Evolutionary conservation across 495 filamentous ascomycete genomes (phyloP), one percentile per base, ranked within the genome.

Genomic region (Podospora didyma): DNA sequence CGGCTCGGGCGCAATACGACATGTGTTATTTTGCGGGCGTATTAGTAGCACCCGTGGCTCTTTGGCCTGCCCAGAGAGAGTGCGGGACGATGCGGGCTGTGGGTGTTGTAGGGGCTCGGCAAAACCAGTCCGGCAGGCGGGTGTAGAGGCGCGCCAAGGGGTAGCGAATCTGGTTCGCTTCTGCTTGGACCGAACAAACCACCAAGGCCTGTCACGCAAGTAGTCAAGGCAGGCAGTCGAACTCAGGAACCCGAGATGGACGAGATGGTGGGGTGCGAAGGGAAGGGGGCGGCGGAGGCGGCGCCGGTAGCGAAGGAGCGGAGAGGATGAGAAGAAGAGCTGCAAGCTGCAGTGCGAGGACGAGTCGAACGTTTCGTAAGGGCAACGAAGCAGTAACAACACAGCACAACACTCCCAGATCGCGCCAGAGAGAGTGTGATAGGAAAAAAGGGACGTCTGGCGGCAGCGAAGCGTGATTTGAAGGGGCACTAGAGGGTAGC

Each of bases 31-130:
- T 56, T 57, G 51, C 57, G 67, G 65, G 23, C 60, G 41, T 70
- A 60, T 63, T 63, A 67, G 68, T 67, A 62, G 59, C 62, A 51
- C 42, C 58, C 57, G 63, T 61, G 51, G 59, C 41, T 56, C 53
- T 53, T 51, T 56, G 53, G 53, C 59, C 56, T 52, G 57, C 34
- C 31, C 47, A 59, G 56, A 51, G 46, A 49, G 53, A 14, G 19
- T 54, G 53, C 41, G 51, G 31, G 42, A 49, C 45, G 46, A 51
- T 52, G 54, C 46, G 49, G 62, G 20, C 35, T 61, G 63, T 34
- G 54, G 56, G 45, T 61, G 53, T 57, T 41, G 51, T 58, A 39
- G 49, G 57, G 35, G 22, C 56, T 56, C 59, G 64, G 62, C 56
- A 62, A 62, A 67, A 58, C 41, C 61, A 46, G 61, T 41, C 59